Evolutionary conservation across 2,329 filamentous ascomycete genomes (phyloP), one percentile per base, ranked within the genome.

Genomic region (Fusarium sp.): DNA sequence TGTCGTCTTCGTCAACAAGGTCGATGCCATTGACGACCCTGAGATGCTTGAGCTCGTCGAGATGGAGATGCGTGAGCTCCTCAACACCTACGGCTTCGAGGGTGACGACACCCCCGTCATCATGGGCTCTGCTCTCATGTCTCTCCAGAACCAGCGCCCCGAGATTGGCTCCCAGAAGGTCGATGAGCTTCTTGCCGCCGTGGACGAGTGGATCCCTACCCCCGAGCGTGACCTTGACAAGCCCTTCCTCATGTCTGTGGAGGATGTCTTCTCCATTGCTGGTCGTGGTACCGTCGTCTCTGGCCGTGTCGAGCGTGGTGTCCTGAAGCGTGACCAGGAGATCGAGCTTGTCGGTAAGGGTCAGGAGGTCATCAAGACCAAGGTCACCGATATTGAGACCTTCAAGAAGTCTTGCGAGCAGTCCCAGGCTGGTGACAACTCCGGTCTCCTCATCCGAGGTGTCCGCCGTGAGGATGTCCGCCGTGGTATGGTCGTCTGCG

Each of bases 31-130:
- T 68, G 95, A 98, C 75, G 96, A 99, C 85, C 92, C 93, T 67
- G 96, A 99, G 84, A 99, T 99, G 96, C 89, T 99, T 89, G 96
- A 99, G 85, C 92, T 99, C 62, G 96, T 99, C 79, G 96, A 99
- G 89, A 97, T 99, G 92, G 96, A 99, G 86, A 99, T 99, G 96
- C 93, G 96, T 78, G 96, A 99, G 84, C 90, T 99, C 56, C 91
- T 99, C 64, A 89, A 78, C 76, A 91, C 90, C 75, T 99, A 99
- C 82, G 94, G 94, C 67, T 99, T 99, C 80, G 96, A 99, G 83
- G 96, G 96, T 75, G 96, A 99, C 76, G 93, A 98, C 56, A 99
- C 96, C 51, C 96, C 96, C 68, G 97, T 99, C 80, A 87, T 99
- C 81, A 92, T 99, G 86, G 96, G 96, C 68, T 99, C 96, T 74